A percentile compares a stretch with the other conserved stretches of the same genome.
These are phyloP conservation scores for Neohortaea acidophila DNA, from an alignment of 495 filamentous ascomycete species.

Conservation along the genomic window DNA sequence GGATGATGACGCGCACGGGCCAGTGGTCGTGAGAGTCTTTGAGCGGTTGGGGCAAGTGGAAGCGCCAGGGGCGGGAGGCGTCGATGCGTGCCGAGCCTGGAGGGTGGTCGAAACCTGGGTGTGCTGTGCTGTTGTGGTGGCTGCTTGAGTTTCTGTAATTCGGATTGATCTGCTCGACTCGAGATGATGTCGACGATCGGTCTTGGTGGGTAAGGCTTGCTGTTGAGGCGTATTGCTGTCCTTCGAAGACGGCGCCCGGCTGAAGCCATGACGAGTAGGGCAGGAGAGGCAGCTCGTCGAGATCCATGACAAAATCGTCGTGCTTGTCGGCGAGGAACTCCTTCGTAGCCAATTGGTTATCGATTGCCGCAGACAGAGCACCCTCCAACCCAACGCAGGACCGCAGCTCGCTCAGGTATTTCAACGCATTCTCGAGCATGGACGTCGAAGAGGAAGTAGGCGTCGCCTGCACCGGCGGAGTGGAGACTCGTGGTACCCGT, in stretches of 20 bases:
- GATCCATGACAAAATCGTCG: slow-evolving; percentile 50
- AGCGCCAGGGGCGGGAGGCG: slow-evolving; percentile 20
- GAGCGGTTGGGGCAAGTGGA: slow-evolving; percentile 10
- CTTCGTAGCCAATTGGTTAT: slow-evolving; percentile 30
- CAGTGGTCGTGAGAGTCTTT: slow-evolving; percentile 41
- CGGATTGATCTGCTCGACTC: slow-evolving; percentile 18
- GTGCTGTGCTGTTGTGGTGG: too few relatives aligned
- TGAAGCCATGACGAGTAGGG: slow-evolving; percentile 50
- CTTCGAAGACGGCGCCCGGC: slow-evolving; percentile 47
- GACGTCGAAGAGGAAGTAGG: slow-evolving; percentile 14
- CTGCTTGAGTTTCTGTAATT: slow-evolving; percentile 15
- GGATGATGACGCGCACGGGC: slow-evolving; percentile 60
- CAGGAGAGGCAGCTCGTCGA: slow-evolving; percentile 36
- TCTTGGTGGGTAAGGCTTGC: slow-evolving; percentile 13
- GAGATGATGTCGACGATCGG: not conserved
- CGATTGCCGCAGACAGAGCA: slow-evolving; percentile 37
- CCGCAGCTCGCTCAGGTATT: slow-evolving; percentile 48
- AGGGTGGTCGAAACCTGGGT: slow-evolving; percentile 18
- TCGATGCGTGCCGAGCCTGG: slow-evolving; percentile 20
- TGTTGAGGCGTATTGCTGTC: slow-evolving; percentile 39
- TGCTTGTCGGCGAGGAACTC: slow-evolving; percentile 37
- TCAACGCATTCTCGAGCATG: slow-evolving; percentile 45
- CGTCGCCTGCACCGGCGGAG: slow-evolving; percentile 3
- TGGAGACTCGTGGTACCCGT: slow-evolving; percentile 11
- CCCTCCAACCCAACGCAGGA: slow-evolving; percentile 41